Evolutionary conservation across 192 early-diverging fungal species (phyloP).

Genomic region (Geranomyces variabilis): DNA sequence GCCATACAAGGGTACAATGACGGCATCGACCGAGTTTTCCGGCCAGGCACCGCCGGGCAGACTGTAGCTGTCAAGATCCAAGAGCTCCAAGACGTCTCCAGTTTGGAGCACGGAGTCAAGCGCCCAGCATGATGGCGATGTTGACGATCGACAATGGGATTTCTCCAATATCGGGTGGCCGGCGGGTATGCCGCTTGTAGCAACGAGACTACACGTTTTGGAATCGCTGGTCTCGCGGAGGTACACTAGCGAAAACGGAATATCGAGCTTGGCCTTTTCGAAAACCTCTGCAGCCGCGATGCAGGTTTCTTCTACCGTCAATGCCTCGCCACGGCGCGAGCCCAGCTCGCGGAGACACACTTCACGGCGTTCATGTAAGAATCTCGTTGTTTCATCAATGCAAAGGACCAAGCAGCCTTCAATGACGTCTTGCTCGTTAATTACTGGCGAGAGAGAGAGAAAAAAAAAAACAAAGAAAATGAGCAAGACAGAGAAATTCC

Average conservation of each 20-base stretch:
- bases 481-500: too few relatives aligned
- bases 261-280: slow-evolving; percentile 3
- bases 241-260: slow-evolving; percentile 30
- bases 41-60: slow-evolving; percentile 23
- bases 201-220: background rate
- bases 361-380: slow-evolving; percentile 27
- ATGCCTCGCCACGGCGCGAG: slow-evolving; percentile 5
- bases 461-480: too few relatives aligned
- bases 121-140: background rate
- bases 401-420: background rate
- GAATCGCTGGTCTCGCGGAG: slow-evolving; percentile 1
- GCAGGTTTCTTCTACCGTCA: slow-evolving; percentile 17
- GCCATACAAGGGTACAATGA: slow-evolving; percentile 7
- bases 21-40: slow-evolving; percentile 1
- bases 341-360: slow-evolving; percentile 20
- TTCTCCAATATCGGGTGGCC: slow-evolving; percentile 16
- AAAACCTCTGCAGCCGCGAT: slow-evolving; percentile 2
- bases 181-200: background rate
- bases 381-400: slow-evolving; percentile 10
- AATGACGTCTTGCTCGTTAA: background rate
- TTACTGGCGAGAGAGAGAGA: slow-evolving; percentile 6
- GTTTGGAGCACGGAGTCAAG: background rate
- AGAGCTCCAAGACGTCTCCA: slow-evolving; percentile 3
- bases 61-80: background rate
- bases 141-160: background rate